Base-by-base conservation (phyloP, 2,329 filamentous ascomycete species). In the Raffaelea ambrosiae region DNA sequence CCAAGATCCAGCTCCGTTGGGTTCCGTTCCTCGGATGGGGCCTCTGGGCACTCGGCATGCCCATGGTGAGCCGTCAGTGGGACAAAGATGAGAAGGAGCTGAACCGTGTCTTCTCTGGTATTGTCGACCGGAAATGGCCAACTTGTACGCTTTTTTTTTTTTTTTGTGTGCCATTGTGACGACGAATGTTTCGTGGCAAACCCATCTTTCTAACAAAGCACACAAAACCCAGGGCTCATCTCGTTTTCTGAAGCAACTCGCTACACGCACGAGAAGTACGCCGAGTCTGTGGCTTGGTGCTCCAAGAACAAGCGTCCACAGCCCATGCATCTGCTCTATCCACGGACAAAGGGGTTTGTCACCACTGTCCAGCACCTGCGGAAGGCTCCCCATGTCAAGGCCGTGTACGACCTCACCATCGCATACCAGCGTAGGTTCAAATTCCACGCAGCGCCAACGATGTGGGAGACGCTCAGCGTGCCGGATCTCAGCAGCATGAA, bases 171-270 rank as follows among this genome's bases (percentile, higher is more conserved):
- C n/a, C 18, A 36, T 33, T 35, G 35, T 40, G 8, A 36, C 31
- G n/a, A 38, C 35, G 35, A 11, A 8, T 7, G n/a, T n/a, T n/a
- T n/a, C n/a, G n/a, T n/a, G n/a, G n/a, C n/a, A n/a, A n/a, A n/a
- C n/a, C n/a, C n/a, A n/a, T n/a, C n/a, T n/a, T n/a, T n/a, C 13
- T 29, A 29, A 29, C 26, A 29, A 29, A 29, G n/a, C n/a, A n/a
- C n/a, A n/a, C n/a, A n/a, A n/a, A n/a, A n/a, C n/a, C n/a, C 20
- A 81, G 77, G 77, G 80, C 73, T 83, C 54, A 72, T 84, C 54
- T 77, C 76, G 56, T 83, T 78, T 66, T 79, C 75, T 56, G 79
- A 83, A 64, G 74, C 73, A n/a, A 81, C 77, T 9, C 70, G 79
- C 51, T 81, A 71, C 59, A 81, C 75, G 3, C 64, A 65, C 1